phyloP scores from a whole-genome alignment of 768 basidiomycete species.

The Kondoa subrosea region DNA sequence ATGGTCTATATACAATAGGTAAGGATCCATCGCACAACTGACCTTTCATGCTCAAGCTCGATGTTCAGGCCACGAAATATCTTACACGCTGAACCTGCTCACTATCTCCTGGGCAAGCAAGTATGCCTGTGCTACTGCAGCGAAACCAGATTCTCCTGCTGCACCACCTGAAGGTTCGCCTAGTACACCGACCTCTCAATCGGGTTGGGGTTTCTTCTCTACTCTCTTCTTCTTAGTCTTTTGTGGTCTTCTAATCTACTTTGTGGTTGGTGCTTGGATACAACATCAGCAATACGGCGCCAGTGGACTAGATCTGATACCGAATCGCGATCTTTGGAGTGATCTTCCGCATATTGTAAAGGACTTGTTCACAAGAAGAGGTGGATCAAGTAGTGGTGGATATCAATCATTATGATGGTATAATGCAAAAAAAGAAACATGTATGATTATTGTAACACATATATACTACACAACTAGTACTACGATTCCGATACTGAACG shows the following conservation, averaged over 20 bases:
- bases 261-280: conserved; percentile 64
- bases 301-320: conserved; percentile 50
- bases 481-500: too few species aligned
- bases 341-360: not conserved
- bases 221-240: conserved; percentile 38
- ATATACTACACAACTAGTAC: too few species aligned
- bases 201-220: conserved; percentile 7
- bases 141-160: not conserved
- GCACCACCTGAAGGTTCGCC: conserved; percentile 18
- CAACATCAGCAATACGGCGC: conserved; percentile 79
- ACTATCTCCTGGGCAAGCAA: conserved; percentile 36
- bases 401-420: not conserved
- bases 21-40: conserved; percentile 7
- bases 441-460: too few species aligned
- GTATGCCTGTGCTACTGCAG: not conserved
- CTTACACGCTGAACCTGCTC: conserved; percentile 5
- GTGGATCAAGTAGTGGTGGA: not conserved
- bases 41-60: not conserved
- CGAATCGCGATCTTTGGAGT: conserved; percentile 1
- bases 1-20: not conserved
- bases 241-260: conserved; percentile 52
- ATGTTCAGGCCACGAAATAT: conserved; percentile 5
- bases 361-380: not conserved
- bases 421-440: not conserved
- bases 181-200: conserved; percentile 37